Evolutionary conservation across 495 filamentous ascomycete species (phyloP).

Genomic region (Talaromyces nanjingensis): DNA sequence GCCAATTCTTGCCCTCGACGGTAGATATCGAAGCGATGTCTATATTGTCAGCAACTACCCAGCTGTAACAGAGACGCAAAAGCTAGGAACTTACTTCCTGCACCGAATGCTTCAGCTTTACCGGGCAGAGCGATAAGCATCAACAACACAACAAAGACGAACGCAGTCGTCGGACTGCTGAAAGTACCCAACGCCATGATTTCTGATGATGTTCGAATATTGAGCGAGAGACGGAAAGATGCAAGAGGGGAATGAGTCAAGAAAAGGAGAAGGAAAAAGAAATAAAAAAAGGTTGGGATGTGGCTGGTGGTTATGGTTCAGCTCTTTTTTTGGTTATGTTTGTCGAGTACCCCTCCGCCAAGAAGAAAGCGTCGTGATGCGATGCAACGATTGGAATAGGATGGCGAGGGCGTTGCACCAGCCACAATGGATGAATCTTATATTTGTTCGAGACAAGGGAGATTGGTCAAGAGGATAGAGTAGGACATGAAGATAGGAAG

Average conservation of each 20-base stretch:
- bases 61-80: neutral
- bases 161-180: slow-evolving; percentile 23
- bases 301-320: slow-evolving; percentile 1
- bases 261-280: slow-evolving; percentile 5
- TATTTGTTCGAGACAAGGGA: neutral
- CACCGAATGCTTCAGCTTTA: slow-evolving; percentile 69
- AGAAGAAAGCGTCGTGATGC: neutral
- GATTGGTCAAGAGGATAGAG: neutral
- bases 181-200: slow-evolving; percentile 24
- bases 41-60: slow-evolving; percentile 8
- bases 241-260: neutral
- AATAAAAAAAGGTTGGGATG: neutral
- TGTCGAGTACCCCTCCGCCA: slow-evolving; percentile 1
- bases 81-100: slow-evolving; percentile 52
- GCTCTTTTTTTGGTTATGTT: neutral
- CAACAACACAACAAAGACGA: slow-evolving; percentile 57
- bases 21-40: slow-evolving; percentile 88
- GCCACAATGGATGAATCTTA: neutral
- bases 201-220: neutral
- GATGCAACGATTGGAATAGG: neutral
- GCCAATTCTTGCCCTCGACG: slow-evolving; percentile 92
- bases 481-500: neutral
- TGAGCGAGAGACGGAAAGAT: neutral
- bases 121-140: slow-evolving; percentile 42
- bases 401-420: neutral